Evolutionary conservation across 1,139 yeast species (phyloP).

Genomic region (Geotrichum reessii): DNA sequence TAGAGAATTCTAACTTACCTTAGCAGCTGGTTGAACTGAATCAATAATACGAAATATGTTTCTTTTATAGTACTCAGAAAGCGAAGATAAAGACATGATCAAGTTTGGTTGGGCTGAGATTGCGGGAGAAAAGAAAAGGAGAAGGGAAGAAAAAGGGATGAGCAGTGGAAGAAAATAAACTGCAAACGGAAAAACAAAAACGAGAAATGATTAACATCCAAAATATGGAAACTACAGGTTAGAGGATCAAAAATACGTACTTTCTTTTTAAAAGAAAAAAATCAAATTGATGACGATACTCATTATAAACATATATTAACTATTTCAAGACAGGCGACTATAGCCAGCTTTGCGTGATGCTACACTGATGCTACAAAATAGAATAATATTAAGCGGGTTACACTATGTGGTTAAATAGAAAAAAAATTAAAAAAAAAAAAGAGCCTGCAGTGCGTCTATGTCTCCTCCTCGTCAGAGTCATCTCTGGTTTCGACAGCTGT

Average conservation of each 20-base stretch:
- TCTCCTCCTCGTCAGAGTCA: background rate
- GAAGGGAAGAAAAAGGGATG: background rate
- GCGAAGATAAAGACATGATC: slow-evolving; percentile 13
- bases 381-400: background rate
- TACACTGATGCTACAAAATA: background rate
- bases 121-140: background rate
- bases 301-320: too few relatives aligned
- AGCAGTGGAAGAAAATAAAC: background rate
- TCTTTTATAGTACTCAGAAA: slow-evolving; percentile 14
- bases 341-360: background rate
- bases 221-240: background rate
- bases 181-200: background rate
- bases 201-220: background rate
- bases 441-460: background rate
- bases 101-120: background rate
- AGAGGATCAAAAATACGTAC: too few relatives aligned
- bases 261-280: too few relatives aligned
- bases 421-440: too few relatives aligned
- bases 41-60: slow-evolving; percentile 29
- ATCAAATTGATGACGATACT: too few relatives aligned
- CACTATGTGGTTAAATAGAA: background rate
- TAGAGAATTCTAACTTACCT: slow-evolving; percentile 22
- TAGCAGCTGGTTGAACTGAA: slow-evolving; percentile 34
- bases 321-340: too few relatives aligned
- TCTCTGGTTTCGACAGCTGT: slow-evolving; percentile 22